A percentile compares a stretch with the other conserved stretches of the same genome.
Conservation (phyloP, 805 yeast genomes). For the Teunomyces tritomae region DNA sequence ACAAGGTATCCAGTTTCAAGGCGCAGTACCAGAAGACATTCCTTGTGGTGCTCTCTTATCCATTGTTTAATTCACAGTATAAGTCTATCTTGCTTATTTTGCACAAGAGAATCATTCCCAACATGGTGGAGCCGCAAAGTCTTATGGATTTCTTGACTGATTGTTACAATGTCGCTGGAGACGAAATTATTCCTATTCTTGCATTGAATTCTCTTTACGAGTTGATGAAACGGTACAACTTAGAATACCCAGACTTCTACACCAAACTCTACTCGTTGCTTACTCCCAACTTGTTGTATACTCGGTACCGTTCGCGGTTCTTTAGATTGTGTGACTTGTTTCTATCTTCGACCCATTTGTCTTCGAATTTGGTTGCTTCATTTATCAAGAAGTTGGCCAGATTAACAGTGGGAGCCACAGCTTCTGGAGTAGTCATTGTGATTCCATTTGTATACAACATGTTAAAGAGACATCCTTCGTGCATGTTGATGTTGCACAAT, state of each 20-base stretch:
- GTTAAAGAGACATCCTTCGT: slow-evolving; percentile 86
- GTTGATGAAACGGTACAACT: slow-evolving; percentile 73
- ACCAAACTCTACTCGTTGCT: slow-evolving; percentile 76
- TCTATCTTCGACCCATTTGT: slow-evolving; percentile 81
- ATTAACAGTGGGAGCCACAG: slow-evolving; percentile 72
- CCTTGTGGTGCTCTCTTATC: slow-evolving; percentile 52
- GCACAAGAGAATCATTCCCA: slow-evolving; percentile 84
- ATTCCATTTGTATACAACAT: slow-evolving; percentile 91
- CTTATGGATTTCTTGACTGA: slow-evolving; percentile 94
- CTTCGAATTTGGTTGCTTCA: slow-evolving; percentile 81
- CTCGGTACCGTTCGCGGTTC: slow-evolving; percentile 81
- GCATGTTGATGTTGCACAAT: slow-evolving; percentile 84
- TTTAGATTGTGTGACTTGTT: slow-evolving; percentile 84
- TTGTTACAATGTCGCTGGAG: slow-evolving; percentile 56
- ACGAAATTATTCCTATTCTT: slow-evolving; percentile 60
- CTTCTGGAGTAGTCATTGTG: slow-evolving; percentile 82
- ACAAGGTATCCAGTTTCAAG: slow-evolving; percentile 48
- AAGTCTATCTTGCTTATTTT: slow-evolving; percentile 65
- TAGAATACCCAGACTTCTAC: slow-evolving; percentile 91
- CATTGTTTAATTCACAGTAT: slow-evolving; percentile 54
- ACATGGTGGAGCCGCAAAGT: slow-evolving; percentile 71
- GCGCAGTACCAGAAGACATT: slow-evolving; percentile 69
- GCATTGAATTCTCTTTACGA: slow-evolving; percentile 87
- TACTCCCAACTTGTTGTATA: slow-evolving; percentile 71
- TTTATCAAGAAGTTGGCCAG: slow-evolving; percentile 82